Base-by-base conservation (phyloP, 805 yeast genomes). In the Spathaspora arborariae region DNA sequence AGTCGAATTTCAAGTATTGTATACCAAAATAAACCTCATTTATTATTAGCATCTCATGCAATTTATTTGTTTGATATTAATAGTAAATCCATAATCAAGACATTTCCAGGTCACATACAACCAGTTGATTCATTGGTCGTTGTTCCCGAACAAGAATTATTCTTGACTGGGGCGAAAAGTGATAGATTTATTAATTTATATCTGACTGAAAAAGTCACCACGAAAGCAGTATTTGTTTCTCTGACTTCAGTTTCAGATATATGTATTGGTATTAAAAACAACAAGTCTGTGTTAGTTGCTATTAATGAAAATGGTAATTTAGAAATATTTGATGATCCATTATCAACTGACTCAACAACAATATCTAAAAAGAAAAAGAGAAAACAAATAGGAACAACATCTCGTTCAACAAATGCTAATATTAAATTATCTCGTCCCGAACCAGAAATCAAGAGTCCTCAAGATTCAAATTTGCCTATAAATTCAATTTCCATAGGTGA, bases 151-250 rank as follows among this genome's bases (percentile, higher is more conserved):
- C 62, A 65, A 7, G 76, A 76, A 41, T 68, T 67, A 40, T 80
- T 89, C 55, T 63, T 87, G 38, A 83, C 94, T 1, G 77, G 85
- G 44, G 95, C 97, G 1, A 70, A 71, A 30, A 84, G 83, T 50
- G 98, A 91, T 63, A 77, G 97, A 54, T 89, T 88, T 62, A 75
- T 90, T 53, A 88, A 88, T 60, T 69, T 86, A 33, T 83, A 85
- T 58, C 76, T 84, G 9, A 46, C 81, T 2, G 65, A 71, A 26
- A 64, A 68, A 41, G 58, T 65, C 22, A 58, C 79, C 2, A 71
- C 83, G 2, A 65, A 67, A 20, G 64, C 74, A 7, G 86, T 90
- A 2, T 76, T 88, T 47, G 90, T 86, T 13, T 74, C 91, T 2
- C 85, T 84, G 51, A 72, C 88, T 13, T 78, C 85, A 42, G 80